These are phyloP conservation scores for Dacryopinax spathularia DNA, from an alignment of 768 basidiomycete species.

Conservation along the genomic window DNA sequence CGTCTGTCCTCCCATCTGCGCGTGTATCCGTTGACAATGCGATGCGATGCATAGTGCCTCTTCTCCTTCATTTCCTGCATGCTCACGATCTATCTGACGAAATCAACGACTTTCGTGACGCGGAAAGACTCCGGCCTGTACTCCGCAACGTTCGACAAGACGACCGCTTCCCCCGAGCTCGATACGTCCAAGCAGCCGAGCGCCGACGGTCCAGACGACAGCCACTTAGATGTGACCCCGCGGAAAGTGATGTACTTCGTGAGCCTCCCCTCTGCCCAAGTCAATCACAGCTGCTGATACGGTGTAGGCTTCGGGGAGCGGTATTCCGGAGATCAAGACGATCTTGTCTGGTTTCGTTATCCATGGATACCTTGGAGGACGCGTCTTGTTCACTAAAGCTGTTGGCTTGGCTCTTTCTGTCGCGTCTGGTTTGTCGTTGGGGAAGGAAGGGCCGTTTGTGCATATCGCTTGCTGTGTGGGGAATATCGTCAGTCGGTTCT, in stretches of 20 bases:
- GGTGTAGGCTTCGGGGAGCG: constrained; percentile 74
- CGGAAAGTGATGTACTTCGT: constrained; percentile 77
- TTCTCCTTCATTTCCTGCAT: constrained; percentile 59
- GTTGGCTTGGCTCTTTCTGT: constrained; percentile 82
- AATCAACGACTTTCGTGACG: constrained; percentile 75
- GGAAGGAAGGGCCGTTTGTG: constrained; percentile 82
- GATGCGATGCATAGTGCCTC: constrained; percentile 34
- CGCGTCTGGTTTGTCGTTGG: constrained; percentile 78
- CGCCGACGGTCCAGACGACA: constrained; percentile 25
- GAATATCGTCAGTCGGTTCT: constrained; percentile 79
- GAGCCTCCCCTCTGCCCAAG: constrained; percentile 20
- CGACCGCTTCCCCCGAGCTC: constrained; percentile 14
- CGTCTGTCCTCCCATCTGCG: constrained; percentile 20
- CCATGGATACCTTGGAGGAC: constrained; percentile 86
- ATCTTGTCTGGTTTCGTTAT: constrained; percentile 93
- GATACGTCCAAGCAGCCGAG: constrained; percentile 11
- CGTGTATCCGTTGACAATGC: background rate
- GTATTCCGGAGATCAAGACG: constrained; percentile 94
- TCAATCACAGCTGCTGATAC: background rate
- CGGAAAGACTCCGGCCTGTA: constrained; percentile 71
- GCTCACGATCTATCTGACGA: constrained; percentile 76
- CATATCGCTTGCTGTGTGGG: constrained; percentile 88
- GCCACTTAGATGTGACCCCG: constrained; percentile 4
- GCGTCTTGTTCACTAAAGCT: constrained; percentile 79
- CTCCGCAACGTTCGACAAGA: constrained; percentile 13